Conservation (phyloP, 1,139 yeast species). For the Oligophagozyma castellii region DNA sequence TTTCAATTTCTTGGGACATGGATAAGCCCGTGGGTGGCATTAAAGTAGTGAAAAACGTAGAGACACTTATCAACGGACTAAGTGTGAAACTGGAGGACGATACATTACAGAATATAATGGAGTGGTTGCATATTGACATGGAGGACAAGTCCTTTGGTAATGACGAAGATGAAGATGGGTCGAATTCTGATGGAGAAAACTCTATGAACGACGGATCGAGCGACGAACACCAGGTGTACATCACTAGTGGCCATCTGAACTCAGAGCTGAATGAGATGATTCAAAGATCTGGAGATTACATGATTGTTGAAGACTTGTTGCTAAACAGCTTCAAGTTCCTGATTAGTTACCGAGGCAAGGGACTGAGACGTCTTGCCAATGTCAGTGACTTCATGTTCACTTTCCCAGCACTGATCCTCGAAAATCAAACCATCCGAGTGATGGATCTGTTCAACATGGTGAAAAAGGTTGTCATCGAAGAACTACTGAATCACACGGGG, state of each 20-base stretch:
- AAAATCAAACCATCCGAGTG: constrained; percentile 37
- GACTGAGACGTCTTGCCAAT: constrained; percentile 43
- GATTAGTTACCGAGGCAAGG: constrained; percentile 48
- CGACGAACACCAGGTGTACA: constrained; percentile 5
- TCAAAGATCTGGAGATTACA: constrained; percentile 41
- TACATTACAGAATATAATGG: constrained; percentile 43
- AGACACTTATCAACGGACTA: constrained; percentile 40
- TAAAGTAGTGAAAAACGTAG: constrained; percentile 40
- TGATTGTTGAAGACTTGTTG: constrained; percentile 38
- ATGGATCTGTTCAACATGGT: constrained; percentile 40
- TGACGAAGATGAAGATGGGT: constrained; percentile 6
- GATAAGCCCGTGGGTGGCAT: constrained; percentile 59
- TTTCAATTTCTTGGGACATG: constrained; percentile 48
- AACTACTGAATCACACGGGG: constrained; percentile 45
- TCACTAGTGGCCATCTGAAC: no score
- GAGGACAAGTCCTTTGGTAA: constrained; percentile 19
- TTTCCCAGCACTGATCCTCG: constrained; percentile 39
- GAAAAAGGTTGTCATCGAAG: constrained; percentile 37
- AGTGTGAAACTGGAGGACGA: constrained; percentile 45
- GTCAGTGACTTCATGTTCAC: constrained; percentile 44
- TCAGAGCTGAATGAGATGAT: constrained; percentile 41
- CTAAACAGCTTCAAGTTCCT: constrained; percentile 35
- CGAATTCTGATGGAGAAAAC: neutral
- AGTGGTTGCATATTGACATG: constrained; percentile 38
- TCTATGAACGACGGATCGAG: constrained; percentile 2